These are phyloP conservation scores for Aspergillus sp. DNA, from an alignment of 2,329 filamentous ascomycete species.

Conservation along the genomic window DNA sequence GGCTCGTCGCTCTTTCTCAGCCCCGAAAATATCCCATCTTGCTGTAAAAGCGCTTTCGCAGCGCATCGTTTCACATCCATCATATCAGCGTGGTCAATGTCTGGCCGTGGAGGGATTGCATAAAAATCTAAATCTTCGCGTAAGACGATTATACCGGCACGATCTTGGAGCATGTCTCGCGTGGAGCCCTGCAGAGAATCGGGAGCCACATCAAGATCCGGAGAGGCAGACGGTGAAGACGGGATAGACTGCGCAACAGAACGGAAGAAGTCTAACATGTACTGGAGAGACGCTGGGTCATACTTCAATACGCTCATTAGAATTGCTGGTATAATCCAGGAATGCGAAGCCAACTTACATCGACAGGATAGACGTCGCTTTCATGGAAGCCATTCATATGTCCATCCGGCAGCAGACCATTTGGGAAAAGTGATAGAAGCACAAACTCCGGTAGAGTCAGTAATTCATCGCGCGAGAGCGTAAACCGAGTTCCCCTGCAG, in stretches of 20 bases:
- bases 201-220: constrained; percentile 61
- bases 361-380: constrained; percentile 91
- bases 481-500: constrained; percentile 83
- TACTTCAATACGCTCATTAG: constrained; percentile 63
- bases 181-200: constrained; percentile 71
- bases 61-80: constrained; percentile 93
- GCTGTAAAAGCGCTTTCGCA: constrained; percentile 78
- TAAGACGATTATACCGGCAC: constrained; percentile 94
- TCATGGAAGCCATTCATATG: constrained; percentile 93
- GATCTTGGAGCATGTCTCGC: constrained; percentile 76
- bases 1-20: constrained; percentile 92
- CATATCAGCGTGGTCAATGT: constrained; percentile 88
- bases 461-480: constrained; percentile 90
- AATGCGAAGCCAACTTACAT: constrained; percentile 62
- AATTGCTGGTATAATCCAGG: not conserved
- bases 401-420: constrained; percentile 94
- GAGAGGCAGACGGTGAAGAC: constrained; percentile 65
- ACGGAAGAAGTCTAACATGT: constrained; percentile 99
- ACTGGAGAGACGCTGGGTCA: constrained; percentile 91
- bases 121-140: constrained; percentile 98
- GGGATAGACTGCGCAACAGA: constrained; percentile 91
- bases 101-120: constrained; percentile 80
- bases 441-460: constrained; percentile 97
- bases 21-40: constrained; percentile 94
- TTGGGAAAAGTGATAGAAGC: constrained; percentile 93